phyloP scores from a whole-genome alignment of 306 rosid genomes.

The Dryas octopetala region DNA sequence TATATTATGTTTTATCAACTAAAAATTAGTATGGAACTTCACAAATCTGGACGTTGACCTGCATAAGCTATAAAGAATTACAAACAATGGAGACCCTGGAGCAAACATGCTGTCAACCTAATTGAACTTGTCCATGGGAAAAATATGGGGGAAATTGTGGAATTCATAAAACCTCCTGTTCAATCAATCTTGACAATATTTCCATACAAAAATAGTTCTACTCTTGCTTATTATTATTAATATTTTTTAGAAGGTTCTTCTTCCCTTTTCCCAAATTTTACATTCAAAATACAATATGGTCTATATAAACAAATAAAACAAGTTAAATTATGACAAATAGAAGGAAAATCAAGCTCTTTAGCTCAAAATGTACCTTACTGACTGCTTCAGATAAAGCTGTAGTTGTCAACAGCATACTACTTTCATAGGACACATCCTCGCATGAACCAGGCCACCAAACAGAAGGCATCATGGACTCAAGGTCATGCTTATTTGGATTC shows the following conservation, averaged over 20 bases:
- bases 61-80: conserved; percentile 8
- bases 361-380: conserved; percentile 55
- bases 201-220: not conserved
- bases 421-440: conserved; percentile 74
- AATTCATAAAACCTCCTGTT: not conserved
- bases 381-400: conserved; percentile 84
- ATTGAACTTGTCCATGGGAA: not conserved
- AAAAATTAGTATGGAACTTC: conserved; percentile 18
- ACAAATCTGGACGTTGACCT: conserved; percentile 7
- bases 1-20: conserved; percentile 14
- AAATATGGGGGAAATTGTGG: not conserved
- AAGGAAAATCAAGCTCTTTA: conserved; percentile 19
- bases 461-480: conserved; percentile 85
- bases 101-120: conserved; percentile 7
- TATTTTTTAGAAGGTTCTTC: not conserved
- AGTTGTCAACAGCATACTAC: conserved; percentile 79
- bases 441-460: conserved; percentile 97
- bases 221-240: not conserved
- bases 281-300: not conserved
- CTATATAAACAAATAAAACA: not conserved
- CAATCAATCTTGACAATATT: not conserved
- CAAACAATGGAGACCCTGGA: not conserved
- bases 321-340: not conserved
- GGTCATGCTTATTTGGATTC: conserved; percentile 86
- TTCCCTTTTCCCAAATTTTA: not conserved